phyloP scores from a whole-genome alignment of 2,329 filamentous ascomycete genomes.

The Fusarium sp. region DNA sequence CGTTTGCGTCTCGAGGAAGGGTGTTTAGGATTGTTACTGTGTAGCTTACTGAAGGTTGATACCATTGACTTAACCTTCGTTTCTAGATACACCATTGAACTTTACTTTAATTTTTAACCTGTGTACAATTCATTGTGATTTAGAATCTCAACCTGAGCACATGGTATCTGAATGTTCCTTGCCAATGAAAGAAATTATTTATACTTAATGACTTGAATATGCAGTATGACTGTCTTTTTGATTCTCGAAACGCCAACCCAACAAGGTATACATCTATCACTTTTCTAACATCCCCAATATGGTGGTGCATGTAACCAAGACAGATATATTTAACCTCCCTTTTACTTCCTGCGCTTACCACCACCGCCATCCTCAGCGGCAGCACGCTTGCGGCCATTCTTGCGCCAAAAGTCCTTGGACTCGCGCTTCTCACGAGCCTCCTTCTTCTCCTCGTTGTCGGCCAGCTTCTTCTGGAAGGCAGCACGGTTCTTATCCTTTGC shows the following conservation, averaged over 20 bases:
- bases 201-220: neutral
- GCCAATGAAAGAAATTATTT: neutral
- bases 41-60: slow-evolving; percentile 39
- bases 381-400: slow-evolving; percentile 81
- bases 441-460: slow-evolving; percentile 86
- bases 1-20: slow-evolving; percentile 45
- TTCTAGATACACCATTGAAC: slow-evolving; percentile 42
- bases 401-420: slow-evolving; percentile 91
- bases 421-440: slow-evolving; percentile 89
- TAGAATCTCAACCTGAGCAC: neutral
- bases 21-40: slow-evolving; percentile 50
- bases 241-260: slow-evolving; percentile 46
- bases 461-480: slow-evolving; percentile 85
- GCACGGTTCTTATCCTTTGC: slow-evolving; percentile 91
- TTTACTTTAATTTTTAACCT: slow-evolving; percentile 27
- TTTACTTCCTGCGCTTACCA: slow-evolving; percentile 54
- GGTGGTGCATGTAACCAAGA: slow-evolving; percentile 3
- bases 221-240: slow-evolving; percentile 28
- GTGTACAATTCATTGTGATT: neutral
- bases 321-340: neutral
- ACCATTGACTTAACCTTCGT: slow-evolving; percentile 33
- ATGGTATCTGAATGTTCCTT: neutral
- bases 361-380: slow-evolving; percentile 58
- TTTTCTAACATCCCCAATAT: slow-evolving; percentile 23
- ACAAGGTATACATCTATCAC: slow-evolving; percentile 42